These are phyloP conservation scores for Rhodotorula graminis DNA, from an alignment of 768 basidiomycete genomes.

Conservation along the genomic window DNA sequence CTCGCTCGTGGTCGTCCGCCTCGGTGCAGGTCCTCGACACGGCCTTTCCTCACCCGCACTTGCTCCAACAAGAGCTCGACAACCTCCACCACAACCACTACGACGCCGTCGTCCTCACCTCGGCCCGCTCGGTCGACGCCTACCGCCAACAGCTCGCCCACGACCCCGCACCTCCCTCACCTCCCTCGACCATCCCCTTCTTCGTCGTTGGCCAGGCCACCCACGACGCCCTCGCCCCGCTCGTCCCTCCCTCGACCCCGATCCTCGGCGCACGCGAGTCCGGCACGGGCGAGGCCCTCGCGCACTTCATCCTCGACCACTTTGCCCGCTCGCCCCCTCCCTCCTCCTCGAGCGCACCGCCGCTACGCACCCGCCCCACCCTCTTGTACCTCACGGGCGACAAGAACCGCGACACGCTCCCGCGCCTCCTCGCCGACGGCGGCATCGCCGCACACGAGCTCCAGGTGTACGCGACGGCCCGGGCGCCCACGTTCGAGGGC, in stretches of 20 bases:
- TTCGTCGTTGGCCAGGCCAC: slow-evolving; percentile 73
- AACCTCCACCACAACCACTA: slow-evolving; percentile 39
- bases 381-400: slow-evolving; percentile 78
- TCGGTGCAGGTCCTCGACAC: slow-evolving; percentile 75
- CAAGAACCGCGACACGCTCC: slow-evolving; percentile 70
- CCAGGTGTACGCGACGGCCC: neutral
- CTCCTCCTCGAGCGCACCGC: slow-evolving; percentile 51
- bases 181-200: slow-evolving; percentile 54
- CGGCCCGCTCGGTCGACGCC: slow-evolving; percentile 69
- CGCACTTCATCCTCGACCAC: neutral
- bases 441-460: neutral
- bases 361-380: neutral
- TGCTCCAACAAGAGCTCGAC: slow-evolving; percentile 54
- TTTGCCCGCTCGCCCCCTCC: slow-evolving; percentile 47
- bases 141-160: slow-evolving; percentile 52
- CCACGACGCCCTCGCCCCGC: slow-evolving; percentile 50
- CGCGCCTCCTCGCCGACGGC: neutral
- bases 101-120: slow-evolving; percentile 70
- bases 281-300: slow-evolving; percentile 54
- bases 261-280: slow-evolving; percentile 54
- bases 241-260: slow-evolving; percentile 35
- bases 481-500: neutral
- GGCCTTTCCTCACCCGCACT: slow-evolving; percentile 53
- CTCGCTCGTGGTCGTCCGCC: neutral
- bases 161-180: neutral